Conservation (phyloP, 768 basidiomycete genomes). For the Phylloporus arenicola region DNA sequence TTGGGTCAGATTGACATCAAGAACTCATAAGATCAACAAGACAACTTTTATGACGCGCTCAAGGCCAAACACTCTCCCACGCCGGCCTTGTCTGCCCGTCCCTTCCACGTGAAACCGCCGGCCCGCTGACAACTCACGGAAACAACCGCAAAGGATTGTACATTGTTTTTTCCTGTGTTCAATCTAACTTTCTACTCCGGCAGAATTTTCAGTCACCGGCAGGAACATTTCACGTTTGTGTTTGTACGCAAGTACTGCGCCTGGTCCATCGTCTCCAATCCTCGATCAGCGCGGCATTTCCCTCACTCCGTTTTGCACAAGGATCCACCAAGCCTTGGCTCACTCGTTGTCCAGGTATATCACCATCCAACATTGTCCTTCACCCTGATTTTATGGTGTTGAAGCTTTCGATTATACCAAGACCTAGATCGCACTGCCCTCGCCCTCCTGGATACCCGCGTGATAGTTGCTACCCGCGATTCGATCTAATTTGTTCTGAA, state of each 20-base stretch:
- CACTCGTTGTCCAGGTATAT: not conserved
- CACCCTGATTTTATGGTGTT: too few species aligned
- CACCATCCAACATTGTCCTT: too few species aligned
- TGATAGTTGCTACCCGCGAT: not conserved
- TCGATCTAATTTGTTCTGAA: not conserved
- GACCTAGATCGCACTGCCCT: not conserved
- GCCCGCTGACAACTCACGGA: not conserved
- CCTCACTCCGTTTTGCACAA: too few species aligned
- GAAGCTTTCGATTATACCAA: not conserved
- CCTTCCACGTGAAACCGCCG: slow-evolving; percentile 1
- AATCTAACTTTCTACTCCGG: not conserved
- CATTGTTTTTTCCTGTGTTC: not conserved
- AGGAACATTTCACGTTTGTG: not conserved
- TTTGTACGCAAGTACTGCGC: too few species aligned
- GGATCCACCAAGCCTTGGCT: not conserved
- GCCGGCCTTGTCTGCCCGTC: slow-evolving; percentile 24
- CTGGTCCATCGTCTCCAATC: too few species aligned
- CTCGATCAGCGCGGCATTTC: not conserved
- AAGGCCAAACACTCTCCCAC: slow-evolving; percentile 17
- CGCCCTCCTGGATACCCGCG: not conserved
- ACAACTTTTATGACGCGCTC: too few species aligned
- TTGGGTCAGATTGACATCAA: too few species aligned
- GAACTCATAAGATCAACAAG: too few species aligned
- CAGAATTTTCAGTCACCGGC: slow-evolving; percentile 6
- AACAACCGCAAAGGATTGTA: not conserved